Conservation (phyloP, 1,139 yeast genomes). For the Taiozyma sp. region DNA sequence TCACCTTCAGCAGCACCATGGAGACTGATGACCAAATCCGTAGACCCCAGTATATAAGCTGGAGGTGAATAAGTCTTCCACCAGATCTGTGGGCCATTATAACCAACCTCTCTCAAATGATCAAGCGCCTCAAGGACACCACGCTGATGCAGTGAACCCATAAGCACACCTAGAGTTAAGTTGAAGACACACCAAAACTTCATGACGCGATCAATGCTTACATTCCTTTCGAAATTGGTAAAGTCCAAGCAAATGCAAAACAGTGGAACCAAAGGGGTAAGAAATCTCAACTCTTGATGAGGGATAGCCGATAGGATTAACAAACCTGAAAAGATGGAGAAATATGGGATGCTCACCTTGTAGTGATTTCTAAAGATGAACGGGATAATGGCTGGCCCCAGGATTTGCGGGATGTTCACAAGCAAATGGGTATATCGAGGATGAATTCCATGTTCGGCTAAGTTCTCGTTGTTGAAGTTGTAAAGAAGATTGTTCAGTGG, state of each 20-base stretch:
- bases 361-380: conserved; percentile 29
- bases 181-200: conserved; percentile 65
- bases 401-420: conserved; percentile 68
- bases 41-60: conserved; percentile 65
- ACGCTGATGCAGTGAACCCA: conserved; percentile 87
- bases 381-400: conserved; percentile 69
- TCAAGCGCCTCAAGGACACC: conserved; percentile 73
- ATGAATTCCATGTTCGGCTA: conserved; percentile 79
- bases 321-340: conserved; percentile 60
- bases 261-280: conserved; percentile 73
- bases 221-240: conserved; percentile 23
- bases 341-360: conserved; percentile 36
- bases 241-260: conserved; percentile 57
- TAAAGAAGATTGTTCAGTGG: conserved; percentile 75
- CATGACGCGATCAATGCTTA: conserved; percentile 25
- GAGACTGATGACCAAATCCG: conserved; percentile 18
- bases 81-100: conserved; percentile 53
- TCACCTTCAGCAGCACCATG: conserved; percentile 11
- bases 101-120: conserved; percentile 22
- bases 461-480: conserved; percentile 53
- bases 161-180: conserved; percentile 46
- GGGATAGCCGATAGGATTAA: conserved; percentile 62
- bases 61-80: conserved; percentile 97
- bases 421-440: conserved; percentile 69
- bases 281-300: conserved; percentile 88